phyloP scores from a whole-genome alignment of 805 yeast genomes.

The Torulaspora maleeae region DNA sequence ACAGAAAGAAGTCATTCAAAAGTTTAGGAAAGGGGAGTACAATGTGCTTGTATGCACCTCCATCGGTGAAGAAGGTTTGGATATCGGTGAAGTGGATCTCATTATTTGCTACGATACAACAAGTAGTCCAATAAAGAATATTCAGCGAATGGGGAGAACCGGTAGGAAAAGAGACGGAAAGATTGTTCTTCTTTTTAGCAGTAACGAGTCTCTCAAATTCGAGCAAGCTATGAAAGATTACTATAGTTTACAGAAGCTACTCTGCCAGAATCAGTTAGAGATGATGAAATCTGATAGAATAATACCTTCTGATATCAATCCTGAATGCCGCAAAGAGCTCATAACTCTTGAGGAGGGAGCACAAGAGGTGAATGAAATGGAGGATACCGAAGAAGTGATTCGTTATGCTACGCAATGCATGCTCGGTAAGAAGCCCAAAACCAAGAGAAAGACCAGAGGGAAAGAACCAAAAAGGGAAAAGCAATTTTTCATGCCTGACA shows the following conservation, averaged over 20 bases:
- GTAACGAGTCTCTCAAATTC: constrained; percentile 73
- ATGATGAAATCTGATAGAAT: constrained; percentile 58
- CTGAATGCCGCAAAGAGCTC: constrained; percentile 50
- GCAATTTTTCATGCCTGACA: constrained; percentile 67
- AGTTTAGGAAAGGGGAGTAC: constrained; percentile 66
- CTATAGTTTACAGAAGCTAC: constrained; percentile 66
- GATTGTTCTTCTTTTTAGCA: constrained; percentile 68
- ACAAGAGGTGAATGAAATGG: constrained; percentile 46
- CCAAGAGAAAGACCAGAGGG: constrained; percentile 18
- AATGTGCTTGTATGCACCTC: constrained; percentile 92
- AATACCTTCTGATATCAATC: constrained; percentile 53
- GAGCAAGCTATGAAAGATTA: constrained; percentile 83
- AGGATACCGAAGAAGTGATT: constrained; percentile 64
- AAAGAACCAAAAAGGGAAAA: constrained; percentile 22
- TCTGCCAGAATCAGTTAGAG: constrained; percentile 44
- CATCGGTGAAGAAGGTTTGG: constrained; percentile 97
- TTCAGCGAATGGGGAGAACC: constrained; percentile 97
- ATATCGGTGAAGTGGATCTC: constrained; percentile 95
- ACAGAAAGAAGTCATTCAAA: constrained; percentile 72
- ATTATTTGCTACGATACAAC: constrained; percentile 92
- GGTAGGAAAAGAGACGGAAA: constrained; percentile 92
- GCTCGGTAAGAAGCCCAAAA: constrained; percentile 38
- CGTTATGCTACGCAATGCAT: constrained; percentile 62
- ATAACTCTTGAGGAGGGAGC: constrained; percentile 74
- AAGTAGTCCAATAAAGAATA: constrained; percentile 83